Percentiles rank a stretch among this genome's conserved stretches.
Conservation (phyloP, 2,329 filamentous ascomycete genomes). For the Erysiphe pisi region DNA sequence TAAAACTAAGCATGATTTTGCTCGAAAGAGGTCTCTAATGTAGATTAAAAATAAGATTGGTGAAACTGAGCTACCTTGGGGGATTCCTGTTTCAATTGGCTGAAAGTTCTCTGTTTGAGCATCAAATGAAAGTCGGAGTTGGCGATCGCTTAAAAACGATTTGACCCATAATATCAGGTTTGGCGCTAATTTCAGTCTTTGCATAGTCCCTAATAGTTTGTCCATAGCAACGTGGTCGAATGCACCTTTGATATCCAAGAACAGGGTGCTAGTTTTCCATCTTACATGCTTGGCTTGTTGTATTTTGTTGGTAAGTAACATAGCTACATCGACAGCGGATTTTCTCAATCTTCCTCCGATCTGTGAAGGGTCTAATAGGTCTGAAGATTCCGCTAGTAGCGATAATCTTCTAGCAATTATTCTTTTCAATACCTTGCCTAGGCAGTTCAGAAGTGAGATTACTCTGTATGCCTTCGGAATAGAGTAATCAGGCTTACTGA, state of each 20-base stretch:
- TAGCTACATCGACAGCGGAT: neutral
- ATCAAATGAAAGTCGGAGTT: neutral
- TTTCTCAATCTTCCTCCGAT: conserved; percentile 7
- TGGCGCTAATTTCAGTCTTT: neutral
- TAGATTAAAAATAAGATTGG: conserved; percentile 23
- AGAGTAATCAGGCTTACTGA: too few relatives aligned
- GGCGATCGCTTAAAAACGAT: neutral
- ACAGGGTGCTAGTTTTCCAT: neutral
- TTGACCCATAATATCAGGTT: neutral
- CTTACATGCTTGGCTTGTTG: neutral
- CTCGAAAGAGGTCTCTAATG: neutral
- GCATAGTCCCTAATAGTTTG: neutral
- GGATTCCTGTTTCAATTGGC: neutral
- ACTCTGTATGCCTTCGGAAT: neutral
- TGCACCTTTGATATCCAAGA: neutral
- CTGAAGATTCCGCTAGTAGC: neutral
- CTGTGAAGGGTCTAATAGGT: neutral
- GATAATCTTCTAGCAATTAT: neutral
- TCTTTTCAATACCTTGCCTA: neutral
- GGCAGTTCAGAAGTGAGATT: neutral
- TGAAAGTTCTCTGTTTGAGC: neutral
- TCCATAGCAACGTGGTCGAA: conserved; percentile 5
- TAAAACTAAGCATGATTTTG: neutral
- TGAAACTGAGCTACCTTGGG: neutral
- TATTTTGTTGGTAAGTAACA: conserved; percentile 8